Evolutionary conservation across 2,329 filamentous ascomycete genomes (phyloP).

Genomic region (Trichothecium roseum): DNA sequence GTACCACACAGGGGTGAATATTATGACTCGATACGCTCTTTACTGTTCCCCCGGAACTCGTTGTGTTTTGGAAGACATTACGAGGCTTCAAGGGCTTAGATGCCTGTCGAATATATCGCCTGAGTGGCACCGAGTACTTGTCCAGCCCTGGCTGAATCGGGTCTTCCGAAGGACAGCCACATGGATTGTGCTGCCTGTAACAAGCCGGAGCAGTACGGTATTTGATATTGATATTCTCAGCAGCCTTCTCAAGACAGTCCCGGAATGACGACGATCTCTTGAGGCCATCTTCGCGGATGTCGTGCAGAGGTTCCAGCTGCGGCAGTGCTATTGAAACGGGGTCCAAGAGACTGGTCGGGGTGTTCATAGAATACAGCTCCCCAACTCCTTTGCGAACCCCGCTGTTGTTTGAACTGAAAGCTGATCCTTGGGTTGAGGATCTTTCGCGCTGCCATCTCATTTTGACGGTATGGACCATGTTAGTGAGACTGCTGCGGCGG

Average conservation of each 20-base stretch:
- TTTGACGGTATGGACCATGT: slow-evolving; percentile 17
- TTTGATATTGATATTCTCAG: slow-evolving; percentile 17
- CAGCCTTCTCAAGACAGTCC: slow-evolving; percentile 17
- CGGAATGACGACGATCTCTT: slow-evolving; percentile 18
- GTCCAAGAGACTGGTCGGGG: not conserved
- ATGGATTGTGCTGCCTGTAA: no score
- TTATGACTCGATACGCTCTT: slow-evolving; percentile 7
- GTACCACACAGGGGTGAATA: not conserved
- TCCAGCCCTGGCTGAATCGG: not conserved
- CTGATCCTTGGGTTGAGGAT: slow-evolving; percentile 1
- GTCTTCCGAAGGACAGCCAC: slow-evolving; percentile 1
- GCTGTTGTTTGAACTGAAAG: not conserved
- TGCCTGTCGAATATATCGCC: no score
- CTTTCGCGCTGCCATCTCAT: slow-evolving; percentile 15
- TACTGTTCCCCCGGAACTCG: not conserved
- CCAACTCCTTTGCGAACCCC: not conserved
- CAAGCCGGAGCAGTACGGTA: slow-evolving; percentile 9
- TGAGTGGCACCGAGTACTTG: no score
- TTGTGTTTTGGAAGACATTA: no score
- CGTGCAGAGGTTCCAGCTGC: slow-evolving; percentile 16
- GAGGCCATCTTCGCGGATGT: slow-evolving; percentile 12
- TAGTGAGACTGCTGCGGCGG: slow-evolving; percentile 17
- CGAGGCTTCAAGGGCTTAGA: no score
- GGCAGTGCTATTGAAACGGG: slow-evolving; percentile 10
- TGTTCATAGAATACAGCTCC: not conserved